Evolutionary conservation across 2,329 filamentous ascomycete genomes (phyloP).

Genomic region (Neoascochyta sp.): DNA sequence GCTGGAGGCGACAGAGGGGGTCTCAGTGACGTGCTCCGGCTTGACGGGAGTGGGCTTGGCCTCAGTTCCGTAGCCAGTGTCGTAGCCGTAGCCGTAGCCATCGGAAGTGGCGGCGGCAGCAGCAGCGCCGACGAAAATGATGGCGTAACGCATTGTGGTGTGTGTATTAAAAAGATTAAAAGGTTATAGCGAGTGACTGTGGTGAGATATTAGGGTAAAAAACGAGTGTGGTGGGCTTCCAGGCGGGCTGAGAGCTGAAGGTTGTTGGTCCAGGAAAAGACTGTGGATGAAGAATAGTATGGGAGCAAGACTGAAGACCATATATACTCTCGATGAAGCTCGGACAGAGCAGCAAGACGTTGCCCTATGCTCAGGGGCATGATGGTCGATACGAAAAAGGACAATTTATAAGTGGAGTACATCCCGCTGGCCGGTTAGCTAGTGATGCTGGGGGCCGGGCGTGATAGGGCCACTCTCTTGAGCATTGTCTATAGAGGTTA

Average conservation of each 20-base stretch:
- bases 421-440: too few relatives aligned
- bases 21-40: conserved; percentile 5
- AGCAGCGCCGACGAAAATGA: conserved; percentile 26
- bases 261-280: conserved; percentile 13
- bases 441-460: too few relatives aligned
- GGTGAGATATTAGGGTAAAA: conserved; percentile 15
- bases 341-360: too few relatives aligned
- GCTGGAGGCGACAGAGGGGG: conserved; percentile 3
- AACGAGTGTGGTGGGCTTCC: conserved; percentile 10
- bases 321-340: too few relatives aligned
- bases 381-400: too few relatives aligned
- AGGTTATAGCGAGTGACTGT: conserved; percentile 24
- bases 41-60: conserved; percentile 9
- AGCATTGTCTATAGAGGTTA: too few relatives aligned
- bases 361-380: too few relatives aligned
- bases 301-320: too few relatives aligned
- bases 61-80: conserved; percentile 3
- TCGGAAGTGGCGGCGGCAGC: conserved; percentile 19
- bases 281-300: conserved; percentile 8
- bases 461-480: too few relatives aligned
- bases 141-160: conserved; percentile 19
- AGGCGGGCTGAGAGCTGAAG: conserved; percentile 16
- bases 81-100: conserved; percentile 7
- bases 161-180: conserved; percentile 9
- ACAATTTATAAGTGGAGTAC: too few relatives aligned